A percentile compares a stretch with the other conserved stretches of the same genome.
Evolutionary conservation across 352 stramenopile genomes (phyloP).

Genomic region (Phytopythium chamaehyphon): DNA sequence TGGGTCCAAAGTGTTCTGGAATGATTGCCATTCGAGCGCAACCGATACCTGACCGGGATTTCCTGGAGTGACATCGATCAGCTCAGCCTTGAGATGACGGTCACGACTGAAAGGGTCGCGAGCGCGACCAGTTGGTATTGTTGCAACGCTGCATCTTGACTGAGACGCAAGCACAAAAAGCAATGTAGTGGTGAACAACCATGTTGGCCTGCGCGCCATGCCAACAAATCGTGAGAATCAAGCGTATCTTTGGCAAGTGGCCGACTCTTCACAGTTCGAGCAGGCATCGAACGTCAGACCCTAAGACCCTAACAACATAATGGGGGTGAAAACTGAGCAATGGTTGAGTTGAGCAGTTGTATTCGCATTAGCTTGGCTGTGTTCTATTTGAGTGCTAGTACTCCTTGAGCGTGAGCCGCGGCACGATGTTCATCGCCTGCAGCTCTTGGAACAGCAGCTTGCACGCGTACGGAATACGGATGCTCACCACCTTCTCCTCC

Average conservation of each 20-base stretch:
- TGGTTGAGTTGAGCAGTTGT: too few relatives aligned
- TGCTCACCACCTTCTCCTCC: conserved; percentile 96
- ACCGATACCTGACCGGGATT: conserved; percentile 36
- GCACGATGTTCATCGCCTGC: conserved; percentile 99
- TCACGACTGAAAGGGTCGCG: conserved; percentile 9
- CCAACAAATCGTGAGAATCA: too few relatives aligned
- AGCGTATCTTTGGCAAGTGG: too few relatives aligned
- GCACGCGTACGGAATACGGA: conserved; percentile 98
- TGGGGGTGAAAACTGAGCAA: too few relatives aligned
- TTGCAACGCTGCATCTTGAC: too few relatives aligned
- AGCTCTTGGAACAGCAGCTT: conserved; percentile 99
- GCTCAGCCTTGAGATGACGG: conserved; percentile 19
- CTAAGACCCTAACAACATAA: too few relatives aligned
- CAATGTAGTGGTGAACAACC: background rate
- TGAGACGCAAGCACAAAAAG: background rate
- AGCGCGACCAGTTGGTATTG: background rate
- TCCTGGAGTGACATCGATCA: conserved; percentile 28
- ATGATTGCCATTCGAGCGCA: conserved; percentile 38
- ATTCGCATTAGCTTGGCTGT: too few relatives aligned
- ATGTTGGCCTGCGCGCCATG: too few relatives aligned
- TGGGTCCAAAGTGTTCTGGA: conserved; percentile 21
- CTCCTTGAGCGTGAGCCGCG: conserved; percentile 95
- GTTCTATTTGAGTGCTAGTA: conserved; percentile 33
- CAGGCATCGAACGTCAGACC: too few relatives aligned
- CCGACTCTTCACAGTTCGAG: too few relatives aligned